phyloP scores from a whole-genome alignment of 176 grass and related monocot species.

The Avena sativa region DNA sequence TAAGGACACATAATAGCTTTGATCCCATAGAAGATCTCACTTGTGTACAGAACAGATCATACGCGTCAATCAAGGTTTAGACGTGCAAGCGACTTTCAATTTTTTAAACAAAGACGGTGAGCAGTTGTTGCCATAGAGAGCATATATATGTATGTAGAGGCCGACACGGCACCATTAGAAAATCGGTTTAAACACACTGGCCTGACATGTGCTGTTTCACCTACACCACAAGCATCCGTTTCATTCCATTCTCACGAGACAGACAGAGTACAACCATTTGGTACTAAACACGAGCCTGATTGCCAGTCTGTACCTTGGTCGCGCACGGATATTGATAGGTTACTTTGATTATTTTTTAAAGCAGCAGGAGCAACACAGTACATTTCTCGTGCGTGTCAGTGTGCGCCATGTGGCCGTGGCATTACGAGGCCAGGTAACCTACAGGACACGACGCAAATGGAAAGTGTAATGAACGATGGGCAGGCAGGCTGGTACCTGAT shows the following conservation, averaged over 20 bases:
- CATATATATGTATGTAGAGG: background rate
- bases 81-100: background rate
- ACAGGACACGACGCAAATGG: background rate
- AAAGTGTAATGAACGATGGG: background rate
- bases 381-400: slow-evolving; percentile 5
- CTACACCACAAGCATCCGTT: background rate
- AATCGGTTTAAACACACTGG: too few species aligned
- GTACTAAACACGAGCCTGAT: background rate
- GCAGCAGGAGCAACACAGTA: background rate
- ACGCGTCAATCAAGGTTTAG: background rate
- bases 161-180: background rate
- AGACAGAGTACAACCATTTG: background rate
- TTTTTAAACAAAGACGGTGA: background rate
- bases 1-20: too few species aligned
- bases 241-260: background rate
- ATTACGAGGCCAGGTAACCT: background rate
- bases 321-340: background rate
- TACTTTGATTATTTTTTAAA: too few species aligned
- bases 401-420: background rate
- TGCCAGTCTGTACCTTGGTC: too few species aligned
- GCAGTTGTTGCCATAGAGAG: background rate
- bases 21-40: too few species aligned
- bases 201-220: background rate
- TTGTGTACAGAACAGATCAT: background rate
- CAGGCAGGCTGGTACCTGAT: background rate